Base-by-base conservation (phyloP, 129 eudicot genomes). In the Escallonia rubra region DNA sequence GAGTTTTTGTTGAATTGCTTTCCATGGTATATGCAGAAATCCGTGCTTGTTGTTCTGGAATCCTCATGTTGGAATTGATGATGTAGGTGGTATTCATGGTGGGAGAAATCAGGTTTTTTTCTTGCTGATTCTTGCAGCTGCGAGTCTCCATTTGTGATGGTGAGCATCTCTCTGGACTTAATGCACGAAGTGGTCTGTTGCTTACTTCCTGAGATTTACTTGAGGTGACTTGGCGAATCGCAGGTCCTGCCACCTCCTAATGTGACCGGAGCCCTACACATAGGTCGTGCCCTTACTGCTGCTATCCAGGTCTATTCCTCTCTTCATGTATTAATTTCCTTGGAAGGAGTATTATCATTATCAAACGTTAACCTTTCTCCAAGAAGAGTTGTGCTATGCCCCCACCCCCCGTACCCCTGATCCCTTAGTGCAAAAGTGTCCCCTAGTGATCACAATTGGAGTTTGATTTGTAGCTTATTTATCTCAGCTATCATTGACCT, bases 171-270 rank as follows among this genome's bases (percentile, higher is more conserved):
- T n/a, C 42, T 69, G 43, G 10, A 50, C 47, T 10, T 43, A 13
- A 8, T 57, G n/a, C 34, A 23, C 34, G 34, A 23, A 23, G 34
- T 23, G 34, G 1, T 23, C 1, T 23, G 34, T 23, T 23, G 34
- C 34, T 1, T 23, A 23, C 34, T 23, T 23, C 1, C 34, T 23
- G 34, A 23, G 34, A 23, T 23, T 23, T 23, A 23, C 34, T 23
- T 23, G 34, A 23, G 34, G 34, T 1, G 34, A 61, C 55, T 23
- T 23, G 34, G 34, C 34, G 15, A 65, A 43, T 42, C 83, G 80
- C 79, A 93, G 99, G 99, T 93, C 69, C 81, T 93, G 47, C 99
- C 99, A 73, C 99, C 99, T 56, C 99, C 99, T 41, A 93, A 93
- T 75, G 99, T 93, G 56, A 93, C 99, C 50, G 99, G 99, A 61